A percentile compares a stretch with the other conserved stretches of the same genome.
Conservation (phyloP, 306 rosid species). For the Begonia masoniana region DNA sequence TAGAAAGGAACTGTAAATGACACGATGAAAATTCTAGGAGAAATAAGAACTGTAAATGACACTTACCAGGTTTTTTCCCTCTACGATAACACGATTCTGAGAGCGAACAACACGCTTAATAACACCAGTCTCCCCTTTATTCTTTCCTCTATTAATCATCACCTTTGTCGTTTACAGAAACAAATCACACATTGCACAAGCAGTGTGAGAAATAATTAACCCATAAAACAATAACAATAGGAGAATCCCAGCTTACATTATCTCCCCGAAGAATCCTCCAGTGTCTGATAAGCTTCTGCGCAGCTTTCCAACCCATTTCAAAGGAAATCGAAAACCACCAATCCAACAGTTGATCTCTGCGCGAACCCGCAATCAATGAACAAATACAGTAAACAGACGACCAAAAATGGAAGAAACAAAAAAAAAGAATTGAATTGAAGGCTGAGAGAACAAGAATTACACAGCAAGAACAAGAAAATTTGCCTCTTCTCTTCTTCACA, state of each 20-base stretch:
- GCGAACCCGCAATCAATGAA: too few species aligned
- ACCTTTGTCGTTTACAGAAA: conserved; percentile 31
- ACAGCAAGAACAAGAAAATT: too few species aligned
- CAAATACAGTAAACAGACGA: too few species aligned
- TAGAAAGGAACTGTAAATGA: too few species aligned
- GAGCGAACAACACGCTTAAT: conserved; percentile 80
- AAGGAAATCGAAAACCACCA: not conserved
- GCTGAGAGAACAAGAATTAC: too few species aligned
- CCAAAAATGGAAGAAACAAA: too few species aligned
- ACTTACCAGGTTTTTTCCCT: conserved; percentile 86
- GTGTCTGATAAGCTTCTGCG: conserved; percentile 80
- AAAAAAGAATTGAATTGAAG: too few species aligned
- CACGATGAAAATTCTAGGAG: too few species aligned
- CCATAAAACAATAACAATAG: not conserved
- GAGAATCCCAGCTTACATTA: conserved; percentile 31
- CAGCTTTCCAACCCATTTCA: conserved; percentile 98
- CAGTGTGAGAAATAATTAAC: not conserved
- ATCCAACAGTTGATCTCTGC: too few species aligned
- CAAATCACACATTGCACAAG: not conserved
- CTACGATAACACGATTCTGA: conserved; percentile 89
- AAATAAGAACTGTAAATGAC: not conserved
- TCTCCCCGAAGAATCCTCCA: conserved; percentile 91
- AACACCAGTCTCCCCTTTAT: conserved; percentile 64
- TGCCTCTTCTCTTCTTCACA: too few species aligned
- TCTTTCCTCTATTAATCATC: conserved; percentile 85